Evolutionary conservation across 2,329 filamentous ascomycete genomes (phyloP), one percentile per base, ranked within the genome.

Genomic region (Neoarthrinium moseri): DNA sequence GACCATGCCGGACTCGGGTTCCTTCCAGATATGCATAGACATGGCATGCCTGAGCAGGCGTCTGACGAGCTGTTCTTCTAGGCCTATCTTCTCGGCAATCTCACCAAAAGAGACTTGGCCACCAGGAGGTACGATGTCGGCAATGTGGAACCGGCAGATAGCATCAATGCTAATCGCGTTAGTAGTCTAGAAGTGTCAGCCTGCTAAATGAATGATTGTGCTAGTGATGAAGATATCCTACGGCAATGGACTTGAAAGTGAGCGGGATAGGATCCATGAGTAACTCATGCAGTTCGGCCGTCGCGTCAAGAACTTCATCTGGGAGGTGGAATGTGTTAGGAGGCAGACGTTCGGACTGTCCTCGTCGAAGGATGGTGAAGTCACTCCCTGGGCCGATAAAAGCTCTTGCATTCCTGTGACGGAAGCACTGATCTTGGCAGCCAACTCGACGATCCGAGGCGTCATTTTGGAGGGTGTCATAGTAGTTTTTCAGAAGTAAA

Each of bases 1-100:
- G 4, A 74, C 66, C 13, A 57, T 53, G 3, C 66, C 69, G 3
- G 57, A 51, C 13, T 56, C 44, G 0, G 67, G 68, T 51, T 74
- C 72, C 17, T 49, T 45, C 43, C 74, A 73, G 17, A 73, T 51
- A 30, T 62, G 61, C 48, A 68, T 67, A 1, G 62, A 59, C 48
- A 70, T 68, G 21, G 68, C 66, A 26, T 67, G 62, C 12, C 70
- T 67, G 22, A 71, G 35, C 1, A 73, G 49, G 18, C 70, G 68
- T 4, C 8, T 17, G 12, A 45, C 29, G 17, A 47, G 43, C 3
- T 39, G 18, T 21, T 61, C 56, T 2, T 54, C 46, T 2, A 69
- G 51, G 1, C 49, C 39, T 7, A 57, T 58, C 3, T 41, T 15
- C 4, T 21, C 21, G 1, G 66, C 57, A 6, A 68, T 49, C 2